Percentiles rank a stretch among this genome's conserved stretches.
phyloP scores from a whole-genome alignment of 345 rosid species.

The Corymbia maculata region DNA sequence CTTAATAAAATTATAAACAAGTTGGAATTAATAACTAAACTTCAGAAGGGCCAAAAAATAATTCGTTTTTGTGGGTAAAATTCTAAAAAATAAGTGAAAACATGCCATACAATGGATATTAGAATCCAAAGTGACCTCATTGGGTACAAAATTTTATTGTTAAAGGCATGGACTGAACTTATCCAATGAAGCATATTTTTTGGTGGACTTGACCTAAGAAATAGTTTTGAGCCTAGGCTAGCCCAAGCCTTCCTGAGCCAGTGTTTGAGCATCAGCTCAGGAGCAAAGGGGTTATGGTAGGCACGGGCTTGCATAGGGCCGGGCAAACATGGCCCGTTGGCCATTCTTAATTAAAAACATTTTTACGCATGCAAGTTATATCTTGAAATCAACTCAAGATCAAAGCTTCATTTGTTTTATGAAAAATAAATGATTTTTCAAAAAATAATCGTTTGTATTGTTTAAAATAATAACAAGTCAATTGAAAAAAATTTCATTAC shows the following conservation, averaged over 20 bases:
- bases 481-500: too few species aligned
- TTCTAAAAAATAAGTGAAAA: not conserved
- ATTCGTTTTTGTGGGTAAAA: not conserved
- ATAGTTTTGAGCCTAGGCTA: not conserved
- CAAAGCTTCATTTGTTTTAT: not conserved
- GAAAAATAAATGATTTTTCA: too few species aligned
- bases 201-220: not conserved
- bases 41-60: too few species aligned
- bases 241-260: fast-evolving
- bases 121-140: not conserved
- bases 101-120: not conserved
- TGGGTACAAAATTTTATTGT: not conserved
- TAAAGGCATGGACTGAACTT: fast-evolving
- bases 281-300: not conserved
- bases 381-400: not conserved
- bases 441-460: too few species aligned
- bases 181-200: not conserved
- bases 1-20: not conserved
- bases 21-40: not conserved
- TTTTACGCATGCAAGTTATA: not conserved
- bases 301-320: not conserved
- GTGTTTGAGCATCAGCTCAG: not conserved
- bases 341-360: not conserved
- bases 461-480: too few species aligned
- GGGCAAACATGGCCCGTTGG: not conserved